These are phyloP conservation scores for Phytophthora agathidicida DNA, from an alignment of 352 stramenopile species.

Conservation along the genomic window DNA sequence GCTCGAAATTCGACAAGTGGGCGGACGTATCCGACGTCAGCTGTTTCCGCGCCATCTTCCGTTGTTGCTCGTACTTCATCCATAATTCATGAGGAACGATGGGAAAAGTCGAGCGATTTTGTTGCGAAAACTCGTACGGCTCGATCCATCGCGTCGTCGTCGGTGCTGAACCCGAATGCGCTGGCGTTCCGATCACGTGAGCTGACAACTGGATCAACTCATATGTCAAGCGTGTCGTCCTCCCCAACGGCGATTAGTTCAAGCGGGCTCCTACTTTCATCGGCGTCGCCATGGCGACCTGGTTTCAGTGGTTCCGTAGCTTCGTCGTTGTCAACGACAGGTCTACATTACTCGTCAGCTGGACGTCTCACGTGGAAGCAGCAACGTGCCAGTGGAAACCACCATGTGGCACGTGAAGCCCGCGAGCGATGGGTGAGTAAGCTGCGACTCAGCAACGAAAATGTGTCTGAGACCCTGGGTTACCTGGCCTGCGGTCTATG, in stretches of 20 bases:
- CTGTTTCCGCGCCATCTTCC: background rate
- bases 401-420: constrained; percentile 32
- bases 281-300: constrained; percentile 30
- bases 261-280: constrained; percentile 17
- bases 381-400: constrained; percentile 22
- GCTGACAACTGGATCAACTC: constrained; percentile 12
- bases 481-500: constrained; percentile 76
- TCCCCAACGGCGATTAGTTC: constrained; percentile 3
- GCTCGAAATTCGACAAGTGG: constrained; percentile 3
- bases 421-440: constrained; percentile 53
- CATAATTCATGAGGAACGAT: constrained; percentile 18
- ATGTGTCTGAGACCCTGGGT: constrained; percentile 52
- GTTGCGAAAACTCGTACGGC: constrained; percentile 13
- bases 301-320: constrained; percentile 11
- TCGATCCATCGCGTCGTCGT: constrained; percentile 20
- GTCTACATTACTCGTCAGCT: constrained; percentile 25
- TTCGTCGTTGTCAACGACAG: constrained; percentile 14
- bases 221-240: constrained; percentile 8
- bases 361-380: constrained; percentile 55
- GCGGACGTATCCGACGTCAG: background rate
- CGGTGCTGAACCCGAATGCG: constrained; percentile 26
- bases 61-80: constrained; percentile 2
- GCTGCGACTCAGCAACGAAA: constrained; percentile 42
- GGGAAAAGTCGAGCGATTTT: constrained; percentile 18
- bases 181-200: constrained; percentile 23